Evolutionary conservation across 2,329 filamentous ascomycete species (phyloP).

Genomic region (Colletotrichum sp.): DNA sequence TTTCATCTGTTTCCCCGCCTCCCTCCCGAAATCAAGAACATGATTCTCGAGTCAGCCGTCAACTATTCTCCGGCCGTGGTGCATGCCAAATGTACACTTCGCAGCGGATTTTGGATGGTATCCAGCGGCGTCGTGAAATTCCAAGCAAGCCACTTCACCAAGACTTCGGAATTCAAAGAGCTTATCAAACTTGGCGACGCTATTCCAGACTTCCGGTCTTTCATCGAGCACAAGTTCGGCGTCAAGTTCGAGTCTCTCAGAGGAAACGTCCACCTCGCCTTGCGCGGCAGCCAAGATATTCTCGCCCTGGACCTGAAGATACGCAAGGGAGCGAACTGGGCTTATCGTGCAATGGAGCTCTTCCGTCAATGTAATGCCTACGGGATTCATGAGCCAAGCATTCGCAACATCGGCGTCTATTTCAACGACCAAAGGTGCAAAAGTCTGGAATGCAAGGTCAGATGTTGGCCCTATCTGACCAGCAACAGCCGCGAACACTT

Average conservation of each 20-base stretch:
- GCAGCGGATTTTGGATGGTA: too few relatives aligned
- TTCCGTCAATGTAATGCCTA: neutral
- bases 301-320: neutral
- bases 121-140: neutral
- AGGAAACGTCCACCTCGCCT: neutral
- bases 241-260: neutral
- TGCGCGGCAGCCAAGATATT: neutral
- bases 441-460: neutral
- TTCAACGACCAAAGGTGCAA: neutral
- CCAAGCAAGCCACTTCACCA: neutral
- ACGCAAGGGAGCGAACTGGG: neutral
- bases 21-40: neutral
- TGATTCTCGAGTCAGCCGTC: neutral
- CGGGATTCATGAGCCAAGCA: neutral
- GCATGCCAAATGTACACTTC: neutral
- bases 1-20: neutral
- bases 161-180: neutral
- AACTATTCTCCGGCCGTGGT: neutral
- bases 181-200: neutral
- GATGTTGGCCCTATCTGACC: neutral
- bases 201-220: neutral
- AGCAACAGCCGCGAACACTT: neutral
- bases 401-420: neutral
- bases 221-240: neutral
- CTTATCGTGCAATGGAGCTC: neutral